Base-by-base conservation (phyloP, 2,329 filamentous ascomycete species). In the Fusarium sp. region DNA sequence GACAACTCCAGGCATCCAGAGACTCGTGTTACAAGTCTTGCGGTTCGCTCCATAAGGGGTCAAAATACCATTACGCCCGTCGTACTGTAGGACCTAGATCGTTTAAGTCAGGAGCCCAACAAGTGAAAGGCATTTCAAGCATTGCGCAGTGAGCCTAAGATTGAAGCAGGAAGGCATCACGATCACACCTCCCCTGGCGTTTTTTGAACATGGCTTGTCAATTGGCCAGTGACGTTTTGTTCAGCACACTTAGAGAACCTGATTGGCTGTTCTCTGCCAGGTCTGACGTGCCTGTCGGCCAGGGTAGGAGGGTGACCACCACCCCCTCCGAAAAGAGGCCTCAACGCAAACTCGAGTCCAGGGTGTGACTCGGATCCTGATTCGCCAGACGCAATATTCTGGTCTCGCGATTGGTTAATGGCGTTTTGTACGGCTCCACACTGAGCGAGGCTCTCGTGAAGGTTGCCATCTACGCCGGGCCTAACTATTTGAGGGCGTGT, bases 211-310 rank as follows among this genome's bases (percentile, higher is more conserved):
- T 15, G 6, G 46, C n/a, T 2, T 48, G n/a, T 11, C 11, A 6
- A 51, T 51, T 51, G 16, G 31, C 16, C 12, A 37, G 47, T 15
- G 30, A 51, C 4, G 47, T 51, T 51, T 51, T 50, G 30, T 36
- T 27, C 31, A 34, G 11, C 5, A 6, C 5, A 2, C 2, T 6
- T 3, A 6, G 31, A 9, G 31, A 34, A 5, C 7, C 5, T 23
- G 31, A 34, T 11, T 34, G 31, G 31, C 5, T 5, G 34, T 3
- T 34, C 31, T 34, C 8, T 34, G 31, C 11, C 11, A 34, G 31
- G 11, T 34, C 31, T 11, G 11, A 9, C 5, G 31, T 34, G 31
- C 5, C 31, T 34, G 31, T 34, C 31, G 31, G 31, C 5, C 31
- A 34, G 31, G 31, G 11, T 5, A 6, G 31, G 31, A 34, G 31